Conservation (phyloP, 441 rosid species). For the Dalechampia spathulata region DNA sequence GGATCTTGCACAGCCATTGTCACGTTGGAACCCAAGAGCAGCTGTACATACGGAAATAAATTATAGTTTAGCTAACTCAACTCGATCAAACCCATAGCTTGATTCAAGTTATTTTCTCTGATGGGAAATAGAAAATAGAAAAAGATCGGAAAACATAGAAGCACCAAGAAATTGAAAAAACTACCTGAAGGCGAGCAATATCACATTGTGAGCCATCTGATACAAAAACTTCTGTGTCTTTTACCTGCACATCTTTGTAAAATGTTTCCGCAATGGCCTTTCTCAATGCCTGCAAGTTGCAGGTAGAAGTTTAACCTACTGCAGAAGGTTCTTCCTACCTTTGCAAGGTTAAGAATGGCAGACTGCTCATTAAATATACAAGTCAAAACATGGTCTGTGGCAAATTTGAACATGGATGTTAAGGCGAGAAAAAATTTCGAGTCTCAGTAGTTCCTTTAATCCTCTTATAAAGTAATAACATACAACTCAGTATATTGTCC, state of each 20-base stretch:
- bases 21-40: slow-evolving; percentile 78
- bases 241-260: slow-evolving; percentile 43
- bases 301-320: neutral
- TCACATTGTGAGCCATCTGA: slow-evolving; percentile 92
- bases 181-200: slow-evolving; percentile 74
- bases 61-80: neutral
- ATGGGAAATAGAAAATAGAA: neutral
- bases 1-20: slow-evolving; percentile 97
- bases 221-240: slow-evolving; percentile 57
- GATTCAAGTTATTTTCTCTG: neutral
- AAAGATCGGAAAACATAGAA: neutral
- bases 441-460: too few species aligned
- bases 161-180: neutral
- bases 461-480: too few species aligned
- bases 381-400: too few species aligned
- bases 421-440: too few species aligned
- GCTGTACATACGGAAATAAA: slow-evolving; percentile 32
- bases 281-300: slow-evolving; percentile 39
- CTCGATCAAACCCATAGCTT: neutral
- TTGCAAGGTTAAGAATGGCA: neutral
- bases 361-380: neutral
- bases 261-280: slow-evolving; percentile 53
- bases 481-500: too few species aligned
- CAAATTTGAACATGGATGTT: too few species aligned
- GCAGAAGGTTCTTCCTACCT: neutral